These are phyloP conservation scores for Diutina scorzettiae DNA, from an alignment of 1,139 yeast species.

Conservation along the genomic window DNA sequence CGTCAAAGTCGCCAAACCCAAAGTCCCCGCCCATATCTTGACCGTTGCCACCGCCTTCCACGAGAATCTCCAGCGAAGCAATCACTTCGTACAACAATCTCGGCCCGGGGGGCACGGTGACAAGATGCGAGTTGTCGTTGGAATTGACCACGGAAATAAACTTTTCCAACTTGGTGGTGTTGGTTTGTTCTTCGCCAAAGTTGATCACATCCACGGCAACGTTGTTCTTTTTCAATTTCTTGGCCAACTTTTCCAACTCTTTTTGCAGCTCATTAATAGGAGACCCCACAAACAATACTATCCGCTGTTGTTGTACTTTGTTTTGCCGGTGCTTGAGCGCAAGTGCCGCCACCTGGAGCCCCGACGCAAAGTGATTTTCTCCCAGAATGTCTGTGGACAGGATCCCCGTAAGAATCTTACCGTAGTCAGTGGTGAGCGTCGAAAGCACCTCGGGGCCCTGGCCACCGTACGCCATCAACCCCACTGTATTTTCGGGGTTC, in stretches of 20 bases:
- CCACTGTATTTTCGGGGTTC: conserved; percentile 92
- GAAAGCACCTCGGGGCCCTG: conserved; percentile 75
- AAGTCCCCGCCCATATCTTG: conserved; percentile 25
- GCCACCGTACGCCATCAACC: conserved; percentile 82
- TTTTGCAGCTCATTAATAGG: conserved; percentile 65
- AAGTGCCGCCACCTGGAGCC: conserved; percentile 92
- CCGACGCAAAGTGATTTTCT: conserved; percentile 56
- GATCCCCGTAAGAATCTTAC: conserved; percentile 77
- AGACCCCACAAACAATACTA: conserved; percentile 81
- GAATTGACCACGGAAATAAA: conserved; percentile 67
- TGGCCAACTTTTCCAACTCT: conserved; percentile 76
- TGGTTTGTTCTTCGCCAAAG: conserved; percentile 80
- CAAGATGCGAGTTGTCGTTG: conserved; percentile 73
- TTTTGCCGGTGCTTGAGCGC: conserved; percentile 95
- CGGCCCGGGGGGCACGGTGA: conserved; percentile 85
- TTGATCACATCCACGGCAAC: conserved; percentile 83
- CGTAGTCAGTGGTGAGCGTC: conserved; percentile 80
- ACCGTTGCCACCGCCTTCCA: conserved; percentile 41
- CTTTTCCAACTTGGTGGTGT: conserved; percentile 70
- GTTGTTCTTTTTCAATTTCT: conserved; percentile 86
- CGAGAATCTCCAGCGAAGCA: conserved; percentile 56
- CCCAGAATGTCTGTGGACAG: conserved; percentile 77
- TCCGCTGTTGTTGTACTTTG: conserved; percentile 83
- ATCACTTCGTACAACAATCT: conserved; percentile 64
- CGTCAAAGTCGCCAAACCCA: conserved; percentile 54